Conservation (phyloP, 2,329 filamentous ascomycete species). For the Aspergillus pseudoglaucus region DNA sequence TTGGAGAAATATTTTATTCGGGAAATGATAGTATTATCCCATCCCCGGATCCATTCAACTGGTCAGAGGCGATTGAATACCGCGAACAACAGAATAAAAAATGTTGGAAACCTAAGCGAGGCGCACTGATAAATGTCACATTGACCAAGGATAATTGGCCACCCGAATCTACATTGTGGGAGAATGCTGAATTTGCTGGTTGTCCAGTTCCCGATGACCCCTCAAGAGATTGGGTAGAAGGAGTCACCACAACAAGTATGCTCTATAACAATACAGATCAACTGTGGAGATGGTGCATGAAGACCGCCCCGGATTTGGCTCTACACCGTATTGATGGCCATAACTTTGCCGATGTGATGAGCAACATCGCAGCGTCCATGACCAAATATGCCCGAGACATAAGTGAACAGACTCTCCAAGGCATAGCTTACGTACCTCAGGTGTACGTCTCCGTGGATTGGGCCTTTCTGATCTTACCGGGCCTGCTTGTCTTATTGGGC, state of each 20-base stretch:
- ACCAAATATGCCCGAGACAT: neutral
- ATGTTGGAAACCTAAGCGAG: too few species aligned
- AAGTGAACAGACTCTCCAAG: neutral
- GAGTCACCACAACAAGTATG: too few species aligned
- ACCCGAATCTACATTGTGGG: too few species aligned
- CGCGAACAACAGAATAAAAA: neutral
- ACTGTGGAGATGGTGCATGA: neutral
- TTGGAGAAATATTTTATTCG: neutral
- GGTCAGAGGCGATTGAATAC: neutral
- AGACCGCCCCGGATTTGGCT: neutral
- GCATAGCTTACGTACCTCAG: neutral
- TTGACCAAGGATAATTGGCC: too few species aligned
- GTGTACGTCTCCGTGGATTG: constrained; percentile 3
- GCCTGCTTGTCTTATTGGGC: neutral
- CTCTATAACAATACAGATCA: neutral
- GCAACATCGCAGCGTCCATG: constrained; percentile 1
- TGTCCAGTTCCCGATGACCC: too few species aligned
- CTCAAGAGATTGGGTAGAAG: too few species aligned
- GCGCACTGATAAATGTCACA: too few species aligned
- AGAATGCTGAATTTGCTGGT: too few species aligned
- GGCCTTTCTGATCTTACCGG: constrained; percentile 1
- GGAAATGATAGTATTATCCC: neutral
- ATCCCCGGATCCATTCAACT: too few species aligned
- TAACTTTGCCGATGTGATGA: neutral
- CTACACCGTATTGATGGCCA: neutral